Percentiles rank a stretch among this genome's conserved stretches.
Conservation (phyloP, 768 basidiomycete species). For the Lactarius hatsudake region DNA sequence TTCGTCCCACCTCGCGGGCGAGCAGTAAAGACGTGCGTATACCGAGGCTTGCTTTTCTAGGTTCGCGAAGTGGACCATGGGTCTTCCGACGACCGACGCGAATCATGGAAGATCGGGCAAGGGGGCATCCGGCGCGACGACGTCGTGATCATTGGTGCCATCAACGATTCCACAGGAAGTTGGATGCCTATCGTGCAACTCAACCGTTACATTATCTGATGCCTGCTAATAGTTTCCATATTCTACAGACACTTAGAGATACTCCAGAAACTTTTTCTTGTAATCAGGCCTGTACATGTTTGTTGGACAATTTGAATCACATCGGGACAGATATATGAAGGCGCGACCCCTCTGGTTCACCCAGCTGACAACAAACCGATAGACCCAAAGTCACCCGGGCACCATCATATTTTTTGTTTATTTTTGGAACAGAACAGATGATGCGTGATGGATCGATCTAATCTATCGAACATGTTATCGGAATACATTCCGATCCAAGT, state of each 20-base stretch:
- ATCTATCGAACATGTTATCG: too few species aligned
- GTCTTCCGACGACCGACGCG: background rate
- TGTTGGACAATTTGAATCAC: background rate
- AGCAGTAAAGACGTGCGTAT: background rate
- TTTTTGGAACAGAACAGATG: too few species aligned
- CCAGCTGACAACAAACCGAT: too few species aligned
- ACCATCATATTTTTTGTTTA: too few species aligned
- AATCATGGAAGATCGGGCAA: background rate
- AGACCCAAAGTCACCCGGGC: too few species aligned
- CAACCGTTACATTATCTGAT: background rate
- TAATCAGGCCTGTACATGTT: background rate
- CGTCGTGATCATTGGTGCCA: slow-evolving; percentile 1
- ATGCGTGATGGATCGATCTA: too few species aligned
- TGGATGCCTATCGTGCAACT: slow-evolving; percentile 9
- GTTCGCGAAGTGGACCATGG: background rate
- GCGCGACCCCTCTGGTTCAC: too few species aligned
- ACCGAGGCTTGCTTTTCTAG: background rate
- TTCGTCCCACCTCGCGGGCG: background rate
- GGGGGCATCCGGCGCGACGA: background rate
- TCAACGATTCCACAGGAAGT: background rate
- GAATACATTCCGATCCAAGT: too few species aligned
- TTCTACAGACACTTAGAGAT: background rate
- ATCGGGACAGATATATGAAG: background rate
- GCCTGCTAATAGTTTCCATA: background rate
- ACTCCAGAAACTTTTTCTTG: background rate